A percentile compares a stretch with the other conserved stretches of the same genome.
Evolutionary conservation across 805 yeast species (phyloP).

Genomic region (Candida nemodendra): DNA sequence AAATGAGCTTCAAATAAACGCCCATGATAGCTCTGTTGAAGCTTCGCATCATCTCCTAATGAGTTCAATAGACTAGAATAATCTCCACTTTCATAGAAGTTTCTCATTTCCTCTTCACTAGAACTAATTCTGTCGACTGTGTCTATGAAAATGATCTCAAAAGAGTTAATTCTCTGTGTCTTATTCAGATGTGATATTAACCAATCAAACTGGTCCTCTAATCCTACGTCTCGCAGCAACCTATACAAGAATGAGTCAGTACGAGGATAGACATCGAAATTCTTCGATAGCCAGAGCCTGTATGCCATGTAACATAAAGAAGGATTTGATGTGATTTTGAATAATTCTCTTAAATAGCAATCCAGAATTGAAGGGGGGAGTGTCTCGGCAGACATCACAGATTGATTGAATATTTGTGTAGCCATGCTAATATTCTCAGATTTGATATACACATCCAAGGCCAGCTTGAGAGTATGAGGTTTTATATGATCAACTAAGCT

Average conservation of each 20-base stretch:
- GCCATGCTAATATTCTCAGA: conserved; percentile 28
- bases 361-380: conserved; percentile 20
- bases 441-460: conserved; percentile 26
- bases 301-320: conserved; percentile 25
- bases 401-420: conserved; percentile 28
- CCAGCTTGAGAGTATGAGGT: conserved; percentile 19
- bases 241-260: conserved; percentile 26
- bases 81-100: conserved; percentile 14
- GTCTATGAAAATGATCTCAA: conserved; percentile 19
- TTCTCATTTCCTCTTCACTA: conserved; percentile 10
- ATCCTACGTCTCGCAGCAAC: conserved; percentile 18
- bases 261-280: conserved; percentile 13
- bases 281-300: conserved; percentile 26
- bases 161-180: conserved; percentile 12
- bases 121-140: conserved; percentile 6
- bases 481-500: conserved; percentile 10
- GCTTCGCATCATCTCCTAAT: conserved; percentile 9
- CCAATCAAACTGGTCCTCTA: conserved; percentile 24
- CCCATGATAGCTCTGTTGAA: conserved; percentile 5
- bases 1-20: conserved; percentile 21
- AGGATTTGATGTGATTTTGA: conserved; percentile 20
- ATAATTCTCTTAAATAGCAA: conserved; percentile 21
- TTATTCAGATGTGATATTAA: conserved; percentile 14
- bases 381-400: conserved; percentile 22
- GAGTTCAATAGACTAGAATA: conserved; percentile 14